Evolutionary conservation across 2,329 filamentous ascomycete genomes (phyloP), one percentile per base, ranked within the genome.

Genomic region (Ceratocystis huliohia): DNA sequence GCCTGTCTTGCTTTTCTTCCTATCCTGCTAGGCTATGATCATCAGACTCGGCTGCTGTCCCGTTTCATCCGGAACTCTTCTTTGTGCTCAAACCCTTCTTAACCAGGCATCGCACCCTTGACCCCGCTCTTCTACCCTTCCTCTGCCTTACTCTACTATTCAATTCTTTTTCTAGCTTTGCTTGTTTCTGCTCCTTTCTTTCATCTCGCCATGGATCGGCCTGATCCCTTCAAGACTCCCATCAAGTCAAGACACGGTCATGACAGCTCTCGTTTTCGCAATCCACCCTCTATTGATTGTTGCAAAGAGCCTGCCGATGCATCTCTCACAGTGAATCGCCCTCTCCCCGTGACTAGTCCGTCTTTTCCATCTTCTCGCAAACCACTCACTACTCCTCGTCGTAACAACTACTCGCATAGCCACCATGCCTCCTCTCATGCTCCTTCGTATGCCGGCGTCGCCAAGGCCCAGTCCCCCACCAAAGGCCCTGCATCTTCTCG

Each of bases 211-310:
- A 59, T 59, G 56, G 56, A 59, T 37, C 56, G 17, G 7, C 30
- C 28, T 59, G 30, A 59, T 37, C 25, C 56, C 56, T 59, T 59
- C 15, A 33, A 59, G 56, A 59, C 56, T 30, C 56, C 56, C 17
- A 33, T 33, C 56, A 59, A 37, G 56, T 30, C 56, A 17, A 33
- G 15, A 17, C 15, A 59, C 13, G 30, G 56, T 15, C 15, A 30
- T 37, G 56, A 30, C 30, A 28, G 8, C 25, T 59, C 25, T 37
- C 56, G 17, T 3, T 15, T 5, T 59, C 25, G 28, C 28, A 17
- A 59, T 20, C 25, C 25, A n/a, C 28, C 4, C 30, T n/a, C 56
- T 17, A 7, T 17, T 37, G 56, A 59, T 17, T 30, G 28, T 10
- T 30, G 22, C 30, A n/a, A 30, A 15, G 56, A 28, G 25, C 56